A percentile compares a stretch with the other conserved stretches of the same genome.
phyloP scores from a whole-genome alignment of 495 filamentous ascomycete species.

The Ascodesmis nigricans region DNA sequence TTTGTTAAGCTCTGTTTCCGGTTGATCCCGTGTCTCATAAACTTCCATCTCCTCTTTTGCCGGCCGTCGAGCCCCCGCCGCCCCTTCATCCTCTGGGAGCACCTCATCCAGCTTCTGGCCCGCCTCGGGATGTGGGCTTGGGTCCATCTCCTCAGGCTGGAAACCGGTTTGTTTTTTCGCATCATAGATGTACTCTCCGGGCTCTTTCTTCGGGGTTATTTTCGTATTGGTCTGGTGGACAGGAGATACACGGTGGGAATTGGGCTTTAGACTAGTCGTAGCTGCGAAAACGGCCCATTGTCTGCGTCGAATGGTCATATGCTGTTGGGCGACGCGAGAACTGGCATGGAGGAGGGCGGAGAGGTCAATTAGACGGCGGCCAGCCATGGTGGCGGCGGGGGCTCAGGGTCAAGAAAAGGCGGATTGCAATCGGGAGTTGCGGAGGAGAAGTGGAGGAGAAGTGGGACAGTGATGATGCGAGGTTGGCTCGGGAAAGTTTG shows the following conservation, averaged over 20 bases:
- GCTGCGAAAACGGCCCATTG: slow-evolving; percentile 60
- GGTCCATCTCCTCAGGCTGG: slow-evolving; percentile 33
- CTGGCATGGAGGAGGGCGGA: slow-evolving; percentile 59
- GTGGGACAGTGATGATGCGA: too few species aligned
- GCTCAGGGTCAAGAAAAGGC: not conserved
- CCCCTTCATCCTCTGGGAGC: slow-evolving; percentile 1
- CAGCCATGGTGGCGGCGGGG: slow-evolving; percentile 31
- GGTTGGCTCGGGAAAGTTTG: too few species aligned
- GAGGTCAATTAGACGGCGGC: slow-evolving; percentile 52
- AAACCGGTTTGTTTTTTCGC: slow-evolving; percentile 25
- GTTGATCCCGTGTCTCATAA: too few species aligned
- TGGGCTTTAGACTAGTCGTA: slow-evolving; percentile 63
- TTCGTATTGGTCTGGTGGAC: slow-evolving; percentile 20
- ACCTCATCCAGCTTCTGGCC: slow-evolving; percentile 1
- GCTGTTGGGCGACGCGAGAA: slow-evolving; percentile 52
- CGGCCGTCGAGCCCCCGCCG: too few species aligned
- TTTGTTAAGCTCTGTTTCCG: too few species aligned
- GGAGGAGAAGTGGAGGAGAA: not conserved
- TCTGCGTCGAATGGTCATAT: slow-evolving; percentile 49
- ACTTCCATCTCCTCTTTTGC: too few species aligned
- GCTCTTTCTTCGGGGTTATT: slow-evolving; percentile 25
- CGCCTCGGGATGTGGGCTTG: not conserved
- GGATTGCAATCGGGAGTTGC: not conserved
- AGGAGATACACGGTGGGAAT: too few species aligned
- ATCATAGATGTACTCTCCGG: slow-evolving; percentile 12